Evolutionary conservation across 1,284 basidiomycete species (phyloP).

Genomic region (Irpex sp.): DNA sequence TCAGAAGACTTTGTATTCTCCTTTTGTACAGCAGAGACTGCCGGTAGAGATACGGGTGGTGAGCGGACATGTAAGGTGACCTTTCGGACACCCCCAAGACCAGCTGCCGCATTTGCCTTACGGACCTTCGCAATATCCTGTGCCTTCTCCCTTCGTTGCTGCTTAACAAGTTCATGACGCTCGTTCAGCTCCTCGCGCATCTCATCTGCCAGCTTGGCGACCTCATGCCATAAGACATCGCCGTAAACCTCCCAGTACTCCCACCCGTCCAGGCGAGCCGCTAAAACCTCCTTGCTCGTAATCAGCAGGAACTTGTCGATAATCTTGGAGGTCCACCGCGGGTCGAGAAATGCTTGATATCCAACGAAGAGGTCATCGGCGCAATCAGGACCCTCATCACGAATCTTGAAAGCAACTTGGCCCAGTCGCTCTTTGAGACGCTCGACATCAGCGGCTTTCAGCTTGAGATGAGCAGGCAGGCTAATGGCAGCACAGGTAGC

Average conservation of each 20-base stretch:
- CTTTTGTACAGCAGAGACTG: too few relatives aligned
- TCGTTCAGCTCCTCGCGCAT: not conserved
- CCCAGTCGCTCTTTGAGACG: not conserved
- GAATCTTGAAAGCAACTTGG: not conserved
- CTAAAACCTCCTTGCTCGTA: not conserved
- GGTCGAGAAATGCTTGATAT: not conserved
- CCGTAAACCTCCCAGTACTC: not conserved
- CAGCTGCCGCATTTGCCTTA: not conserved
- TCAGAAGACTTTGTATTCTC: too few relatives aligned
- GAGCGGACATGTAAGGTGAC: too few relatives aligned
- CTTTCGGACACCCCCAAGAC: too few relatives aligned
- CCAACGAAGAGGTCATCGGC: not conserved
- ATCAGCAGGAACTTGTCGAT: not conserved
- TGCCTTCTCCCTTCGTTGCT: not conserved
- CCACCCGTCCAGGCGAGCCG: not conserved
- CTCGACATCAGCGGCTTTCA: not conserved
- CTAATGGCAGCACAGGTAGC: not conserved
- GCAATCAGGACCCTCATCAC: not conserved
- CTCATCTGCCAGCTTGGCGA: not conserved
- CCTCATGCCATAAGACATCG: not conserved
- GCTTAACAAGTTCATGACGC: not conserved
- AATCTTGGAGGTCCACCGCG: not conserved
- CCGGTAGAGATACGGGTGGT: too few relatives aligned
- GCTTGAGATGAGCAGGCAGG: not conserved
- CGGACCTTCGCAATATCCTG: not conserved